Base-by-base conservation (phyloP, 2,329 filamentous ascomycete genomes). In the Pseudogymnoascus sp. region DNA sequence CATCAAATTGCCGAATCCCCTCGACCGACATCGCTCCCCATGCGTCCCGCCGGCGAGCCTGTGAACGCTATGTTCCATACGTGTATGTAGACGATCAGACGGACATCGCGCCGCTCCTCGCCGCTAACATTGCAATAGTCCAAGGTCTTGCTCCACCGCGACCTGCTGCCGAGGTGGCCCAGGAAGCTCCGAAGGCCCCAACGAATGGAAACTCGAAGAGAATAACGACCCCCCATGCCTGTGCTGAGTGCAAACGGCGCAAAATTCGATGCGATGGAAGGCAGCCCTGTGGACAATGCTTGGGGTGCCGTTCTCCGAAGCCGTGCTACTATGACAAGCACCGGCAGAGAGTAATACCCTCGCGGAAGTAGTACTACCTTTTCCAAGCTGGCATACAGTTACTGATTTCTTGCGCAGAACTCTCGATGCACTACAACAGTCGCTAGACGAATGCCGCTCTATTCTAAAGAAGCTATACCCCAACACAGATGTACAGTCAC, bases 261-360 rank as follows among this genome's bases (percentile, higher is more conserved):
- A 94, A 93, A 75, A 93, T 93, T 33, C 87, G 90, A 66, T 94
- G 90, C 72, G 89, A 92, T 76, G 90, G 90, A 62, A 84, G 87
- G 67, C 87, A 91, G 71, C 90, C 90, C 10, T 94, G 90, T 72
- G 88, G 89, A 38, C 90, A 92, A 72, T 94, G 90, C 73, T 82
- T 90, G 64, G 92, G 89, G 74, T 92, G 91, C 72, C 85, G 90
- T 63, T 89, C 90, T 66, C 87, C 89, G 3, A 90, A 92, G 73
- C 81, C 85, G 62, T 93, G 90, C 72, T 86, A 87, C 70, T 93
- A 93, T 74, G 88, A 91, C 68, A 91, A 92, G 75, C 89, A 91
- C 67, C 82, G 89, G 14, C 88, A 90, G 73, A 80, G 88, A 65
- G 84, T 90, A 8, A 87, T 91, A 64, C 89, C 90, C 0, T 92